phyloP scores from a whole-genome alignment of 495 filamentous ascomycete species.

The Hypoxylon cercidicola region DNA sequence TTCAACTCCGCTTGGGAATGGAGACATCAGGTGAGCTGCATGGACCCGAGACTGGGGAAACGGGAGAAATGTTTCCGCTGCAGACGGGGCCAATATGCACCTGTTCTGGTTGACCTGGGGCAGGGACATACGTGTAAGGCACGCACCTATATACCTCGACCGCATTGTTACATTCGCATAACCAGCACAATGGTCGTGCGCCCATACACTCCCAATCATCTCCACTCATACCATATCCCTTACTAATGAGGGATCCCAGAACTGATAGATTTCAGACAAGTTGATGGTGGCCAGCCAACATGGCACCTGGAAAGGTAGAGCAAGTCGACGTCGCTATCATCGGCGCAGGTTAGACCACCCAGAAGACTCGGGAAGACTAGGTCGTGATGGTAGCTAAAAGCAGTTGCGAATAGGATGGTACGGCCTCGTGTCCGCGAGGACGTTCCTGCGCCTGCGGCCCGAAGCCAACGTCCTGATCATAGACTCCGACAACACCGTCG shows the following conservation, averaged over 20 bases:
- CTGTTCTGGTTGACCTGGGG: too few relatives aligned
- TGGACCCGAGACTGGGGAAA: not conserved
- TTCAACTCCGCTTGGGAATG: not conserved
- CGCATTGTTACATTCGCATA: too few relatives aligned
- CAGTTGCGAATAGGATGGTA: conserved; percentile 48
- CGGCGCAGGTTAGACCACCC: conserved; percentile 48
- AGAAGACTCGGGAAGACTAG: not conserved
- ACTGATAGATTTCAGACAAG: not conserved
- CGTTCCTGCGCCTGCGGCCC: conserved; percentile 54
- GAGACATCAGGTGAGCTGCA: not conserved
- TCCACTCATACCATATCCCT: too few relatives aligned
- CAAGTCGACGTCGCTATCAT: conserved; percentile 35
- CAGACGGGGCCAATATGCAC: too few relatives aligned
- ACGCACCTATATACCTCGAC: too few relatives aligned
- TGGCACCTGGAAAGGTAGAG: conserved; percentile 2
- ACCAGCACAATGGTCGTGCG: too few relatives aligned
- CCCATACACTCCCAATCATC: too few relatives aligned
- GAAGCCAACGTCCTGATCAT: conserved; percentile 56
- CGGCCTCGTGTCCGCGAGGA: conserved; percentile 56
- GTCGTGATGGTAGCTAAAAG: not conserved
- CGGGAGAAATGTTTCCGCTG: too few relatives aligned
- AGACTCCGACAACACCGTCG: conserved; percentile 55
- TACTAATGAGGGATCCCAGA: too few relatives aligned
- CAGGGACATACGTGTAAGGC: too few relatives aligned
- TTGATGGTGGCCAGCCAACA: not conserved